Evolutionary conservation across 2,329 filamentous ascomycete genomes (phyloP).

Genomic region (Phaeosphaeriaceae sp.): DNA sequence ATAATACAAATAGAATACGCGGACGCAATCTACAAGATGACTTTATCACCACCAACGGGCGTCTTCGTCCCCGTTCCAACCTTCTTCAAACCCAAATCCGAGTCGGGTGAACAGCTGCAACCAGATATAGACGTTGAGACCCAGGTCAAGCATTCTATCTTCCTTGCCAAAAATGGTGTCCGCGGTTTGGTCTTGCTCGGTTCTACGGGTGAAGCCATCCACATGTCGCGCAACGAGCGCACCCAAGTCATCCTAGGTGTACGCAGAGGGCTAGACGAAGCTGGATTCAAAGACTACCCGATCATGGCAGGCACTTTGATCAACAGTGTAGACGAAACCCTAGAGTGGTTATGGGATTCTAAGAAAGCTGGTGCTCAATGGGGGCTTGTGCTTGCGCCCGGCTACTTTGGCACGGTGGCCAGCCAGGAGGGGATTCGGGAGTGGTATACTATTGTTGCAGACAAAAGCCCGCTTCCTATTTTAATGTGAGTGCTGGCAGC

Average conservation of each 20-base stretch:
- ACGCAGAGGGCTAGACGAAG: constrained; percentile 61
- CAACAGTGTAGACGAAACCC: constrained; percentile 66
- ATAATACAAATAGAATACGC: background rate
- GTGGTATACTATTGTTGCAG: constrained; percentile 68
- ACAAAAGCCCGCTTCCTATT: constrained; percentile 65
- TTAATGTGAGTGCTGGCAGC: constrained; percentile 57
- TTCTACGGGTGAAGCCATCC: constrained; percentile 69
- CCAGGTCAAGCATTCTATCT: constrained; percentile 64
- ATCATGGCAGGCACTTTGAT: constrained; percentile 68
- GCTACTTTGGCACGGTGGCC: constrained; percentile 67
- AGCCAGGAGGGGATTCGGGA: constrained; percentile 65
- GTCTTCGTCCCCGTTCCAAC: constrained; percentile 61
- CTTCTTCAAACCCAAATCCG: constrained; percentile 64
- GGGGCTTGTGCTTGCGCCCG: constrained; percentile 68
- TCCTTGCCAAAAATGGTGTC: constrained; percentile 66
- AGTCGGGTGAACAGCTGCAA: constrained; percentile 49
- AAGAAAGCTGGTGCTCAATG: constrained; percentile 65
- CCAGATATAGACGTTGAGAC: constrained; percentile 64
- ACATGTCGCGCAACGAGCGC: constrained; percentile 65
- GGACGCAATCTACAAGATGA: constrained; percentile 30
- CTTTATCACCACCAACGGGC: constrained; percentile 42
- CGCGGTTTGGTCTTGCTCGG: constrained; percentile 68
- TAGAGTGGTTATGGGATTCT: constrained; percentile 63
- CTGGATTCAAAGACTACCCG: constrained; percentile 64
- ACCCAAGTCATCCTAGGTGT: constrained; percentile 61